phyloP scores from a whole-genome alignment of 2,329 filamentous ascomycete genomes.

The Alternaria brassicicola region DNA sequence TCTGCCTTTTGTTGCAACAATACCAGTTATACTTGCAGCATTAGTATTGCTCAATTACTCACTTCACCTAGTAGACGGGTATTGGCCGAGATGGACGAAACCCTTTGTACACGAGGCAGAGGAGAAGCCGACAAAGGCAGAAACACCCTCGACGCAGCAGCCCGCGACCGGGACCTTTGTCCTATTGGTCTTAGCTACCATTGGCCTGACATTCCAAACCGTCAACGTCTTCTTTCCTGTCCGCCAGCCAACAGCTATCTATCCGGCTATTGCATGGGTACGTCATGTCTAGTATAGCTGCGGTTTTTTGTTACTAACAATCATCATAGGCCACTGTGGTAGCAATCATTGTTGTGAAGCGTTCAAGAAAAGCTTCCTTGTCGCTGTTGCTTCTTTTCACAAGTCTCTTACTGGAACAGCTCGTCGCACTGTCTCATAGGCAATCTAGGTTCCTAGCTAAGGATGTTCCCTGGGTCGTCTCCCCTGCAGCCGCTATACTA shows the following conservation, averaged over 20 bases:
- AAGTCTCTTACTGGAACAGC: constrained; percentile 44
- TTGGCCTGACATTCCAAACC: constrained; percentile 38
- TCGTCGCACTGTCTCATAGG: constrained; percentile 39
- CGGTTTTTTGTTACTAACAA: constrained; percentile 14
- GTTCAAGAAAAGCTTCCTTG: constrained; percentile 52
- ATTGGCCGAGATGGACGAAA: constrained; percentile 57
- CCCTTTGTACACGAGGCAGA: constrained; percentile 55
- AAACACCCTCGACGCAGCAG: constrained; percentile 34
- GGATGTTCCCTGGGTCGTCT: constrained; percentile 42
- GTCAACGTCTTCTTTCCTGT: constrained; percentile 30
- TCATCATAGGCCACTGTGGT: constrained; percentile 42
- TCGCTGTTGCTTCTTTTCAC: constrained; percentile 48
- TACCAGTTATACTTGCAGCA: constrained; percentile 47
- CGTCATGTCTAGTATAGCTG: constrained; percentile 1
- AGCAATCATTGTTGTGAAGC: constrained; percentile 46
- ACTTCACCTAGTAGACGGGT: constrained; percentile 38
- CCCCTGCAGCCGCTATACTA: constrained; percentile 51
- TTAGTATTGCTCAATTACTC: constrained; percentile 48
- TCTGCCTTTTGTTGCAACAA: constrained; percentile 46
- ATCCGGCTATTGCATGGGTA: constrained; percentile 45
- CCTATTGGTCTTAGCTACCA: constrained; percentile 32
- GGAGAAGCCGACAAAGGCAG: constrained; percentile 39
- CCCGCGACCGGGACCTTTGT: constrained; percentile 34
- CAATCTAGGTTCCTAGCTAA: constrained; percentile 34
- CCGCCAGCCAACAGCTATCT: constrained; percentile 26